Conservation (phyloP, 73 alveolate genomes). For the Tetrahymena borealis region DNA sequence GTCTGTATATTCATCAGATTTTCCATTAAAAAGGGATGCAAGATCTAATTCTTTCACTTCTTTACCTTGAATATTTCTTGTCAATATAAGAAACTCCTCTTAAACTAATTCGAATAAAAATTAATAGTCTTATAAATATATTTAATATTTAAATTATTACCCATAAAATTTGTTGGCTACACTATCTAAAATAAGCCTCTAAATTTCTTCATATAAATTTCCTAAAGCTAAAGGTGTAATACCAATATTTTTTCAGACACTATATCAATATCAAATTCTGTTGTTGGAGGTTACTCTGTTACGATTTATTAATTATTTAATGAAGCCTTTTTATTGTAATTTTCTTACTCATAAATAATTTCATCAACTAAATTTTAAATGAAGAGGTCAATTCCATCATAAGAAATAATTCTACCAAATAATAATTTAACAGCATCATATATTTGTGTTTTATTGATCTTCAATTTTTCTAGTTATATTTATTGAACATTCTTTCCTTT, state of each 20-base stretch:
- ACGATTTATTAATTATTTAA: neutral
- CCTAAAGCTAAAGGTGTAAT: neutral
- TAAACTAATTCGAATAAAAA: neutral
- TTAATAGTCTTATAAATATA: no score
- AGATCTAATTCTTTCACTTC: neutral
- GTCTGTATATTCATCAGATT: neutral
- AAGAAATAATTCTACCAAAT: neutral
- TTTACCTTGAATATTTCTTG: neutral
- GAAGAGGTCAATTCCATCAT: neutral
- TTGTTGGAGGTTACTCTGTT: neutral
- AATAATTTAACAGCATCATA: neutral
- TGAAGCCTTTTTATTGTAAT: neutral
- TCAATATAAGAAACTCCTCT: neutral
- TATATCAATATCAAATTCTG: neutral
- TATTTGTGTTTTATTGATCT: neutral
- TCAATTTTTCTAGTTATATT: neutral
- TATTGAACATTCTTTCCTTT: neutral
- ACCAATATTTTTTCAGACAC: neutral
- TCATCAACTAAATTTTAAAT: neutral
- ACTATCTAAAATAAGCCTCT: neutral
- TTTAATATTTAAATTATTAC: no score
- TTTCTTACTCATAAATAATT: neutral
- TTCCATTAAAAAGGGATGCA: neutral
- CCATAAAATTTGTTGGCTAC: neutral
- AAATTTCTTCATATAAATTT: neutral